Conservation (phyloP, 768 basidiomycete species). For the Russula sp. region DNA sequence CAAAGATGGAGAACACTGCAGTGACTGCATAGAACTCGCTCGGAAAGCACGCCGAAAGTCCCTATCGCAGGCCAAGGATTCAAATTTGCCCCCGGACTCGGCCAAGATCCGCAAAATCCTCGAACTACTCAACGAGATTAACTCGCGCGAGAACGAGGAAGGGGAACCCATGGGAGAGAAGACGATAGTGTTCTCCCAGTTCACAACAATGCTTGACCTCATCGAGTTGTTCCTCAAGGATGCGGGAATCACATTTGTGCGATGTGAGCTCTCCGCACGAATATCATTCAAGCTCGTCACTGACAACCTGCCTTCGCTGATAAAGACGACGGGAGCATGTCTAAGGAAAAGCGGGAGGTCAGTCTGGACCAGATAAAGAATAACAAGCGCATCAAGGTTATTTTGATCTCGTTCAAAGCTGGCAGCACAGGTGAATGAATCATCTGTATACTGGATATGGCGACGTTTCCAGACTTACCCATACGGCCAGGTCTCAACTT, state of each 20-base stretch:
- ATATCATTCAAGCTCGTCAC: slow-evolving; percentile 6
- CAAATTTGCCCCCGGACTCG: slow-evolving; percentile 58
- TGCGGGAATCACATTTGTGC: slow-evolving; percentile 62
- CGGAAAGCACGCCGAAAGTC: slow-evolving; percentile 42
- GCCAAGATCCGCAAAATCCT: slow-evolving; percentile 86
- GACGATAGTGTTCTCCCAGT: slow-evolving; percentile 95
- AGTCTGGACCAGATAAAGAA: slow-evolving; percentile 68
- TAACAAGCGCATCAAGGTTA: slow-evolving; percentile 55
- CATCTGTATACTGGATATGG: not conserved
- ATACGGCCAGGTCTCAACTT: slow-evolving; percentile 66
- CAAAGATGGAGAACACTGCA: slow-evolving; percentile 47
- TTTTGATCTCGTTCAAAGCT: slow-evolving; percentile 95
- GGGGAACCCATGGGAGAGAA: slow-evolving; percentile 50
- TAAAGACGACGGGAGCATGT: slow-evolving; percentile 91
- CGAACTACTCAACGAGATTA: slow-evolving; percentile 61
- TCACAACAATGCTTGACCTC: slow-evolving; percentile 81
- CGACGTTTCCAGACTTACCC: not conserved
- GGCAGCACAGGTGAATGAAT: slow-evolving; percentile 70
- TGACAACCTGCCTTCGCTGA: not conserved
- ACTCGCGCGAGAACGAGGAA: slow-evolving; percentile 44
- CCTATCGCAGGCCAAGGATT: slow-evolving; percentile 16
- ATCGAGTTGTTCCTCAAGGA: slow-evolving; percentile 78
- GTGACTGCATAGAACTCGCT: slow-evolving; percentile 51
- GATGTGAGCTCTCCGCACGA: slow-evolving; percentile 57
- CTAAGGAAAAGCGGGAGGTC: slow-evolving; percentile 64